Base-by-base conservation (phyloP, 2,329 filamentous ascomycete species). In the Colletotrichum kahawae region DNA sequence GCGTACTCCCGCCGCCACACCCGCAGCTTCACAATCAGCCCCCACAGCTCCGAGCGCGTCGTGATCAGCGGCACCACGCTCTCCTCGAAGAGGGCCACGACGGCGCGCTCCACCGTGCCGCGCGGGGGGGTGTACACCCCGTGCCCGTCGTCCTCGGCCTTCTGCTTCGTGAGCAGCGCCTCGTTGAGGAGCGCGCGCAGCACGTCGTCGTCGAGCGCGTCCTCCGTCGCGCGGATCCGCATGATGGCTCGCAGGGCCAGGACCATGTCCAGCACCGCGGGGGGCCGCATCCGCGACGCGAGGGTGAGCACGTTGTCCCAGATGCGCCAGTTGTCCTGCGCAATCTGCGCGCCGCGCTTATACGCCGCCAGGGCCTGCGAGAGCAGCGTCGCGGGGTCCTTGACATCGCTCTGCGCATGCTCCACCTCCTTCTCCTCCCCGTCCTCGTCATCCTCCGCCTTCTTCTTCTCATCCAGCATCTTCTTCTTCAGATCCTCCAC, bases 271-370 rank as follows among this genome's bases (percentile, higher is more conserved):
- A 88, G 83, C 81, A 95, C 92, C 1, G 93, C 92, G 0, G 95
- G 93, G 0, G 96, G 96, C 1, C 89, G 89, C 33, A 97, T 90
- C 2, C 95, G 94, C 0, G 94, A 92, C 0, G 95, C 94, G 27
- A 98, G 93, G 0, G 95, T 97, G 72, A 99, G 91, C 18, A 98
- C 93, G 80, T 99, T 99, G 82, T 98, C 95, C 96, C 96, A 98
- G 83, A 99, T 98, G 79, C 95, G 93, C 90, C 94, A 95, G 85
- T 96, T 96, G 79, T 95, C 93, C 83, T 95, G 91, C 66, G 97
- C 95, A 29, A 98, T 90, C 6, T 91, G 90, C 1, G 96, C 95
- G 12, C 96, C 97, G 77, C 94, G 93, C 82, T 98, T 97, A 84
- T 98, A 95, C 0, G 97, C 96, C 7, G 91, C 88, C 1, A 99